phyloP scores from a whole-genome alignment of 371 early-diverging fungal genomes.

The Actinomucor elegans region DNA sequence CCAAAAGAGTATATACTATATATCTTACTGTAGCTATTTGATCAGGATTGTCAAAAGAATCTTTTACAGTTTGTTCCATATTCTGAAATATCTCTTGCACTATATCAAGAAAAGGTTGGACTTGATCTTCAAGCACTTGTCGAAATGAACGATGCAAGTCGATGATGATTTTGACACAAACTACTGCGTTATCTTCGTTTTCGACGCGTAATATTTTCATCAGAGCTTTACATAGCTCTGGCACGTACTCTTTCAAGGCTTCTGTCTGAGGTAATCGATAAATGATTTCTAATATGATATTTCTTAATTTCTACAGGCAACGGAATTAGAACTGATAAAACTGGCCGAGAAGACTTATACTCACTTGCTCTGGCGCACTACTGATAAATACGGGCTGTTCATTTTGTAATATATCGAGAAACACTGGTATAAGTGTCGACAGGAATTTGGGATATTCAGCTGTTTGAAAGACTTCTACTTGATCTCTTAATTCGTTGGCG shows the following conservation, averaged over 20 bases:
- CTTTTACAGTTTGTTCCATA: conserved; percentile 83
- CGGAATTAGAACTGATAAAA: neutral
- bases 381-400: conserved; percentile 80
- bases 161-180: conserved; percentile 90
- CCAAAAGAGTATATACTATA: neutral
- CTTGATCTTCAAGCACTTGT: conserved; percentile 78
- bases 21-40: conserved; percentile 48
- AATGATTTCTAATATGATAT: conserved; percentile 88
- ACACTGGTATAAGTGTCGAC: conserved; percentile 78
- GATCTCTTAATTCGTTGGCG: conserved; percentile 89
- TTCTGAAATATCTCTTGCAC: conserved; percentile 91
- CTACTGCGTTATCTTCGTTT: conserved; percentile 96
- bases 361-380: conserved; percentile 84
- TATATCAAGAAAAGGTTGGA: conserved; percentile 88
- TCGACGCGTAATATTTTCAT: conserved; percentile 84
- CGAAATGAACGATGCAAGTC: conserved; percentile 91
- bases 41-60: conserved; percentile 72
- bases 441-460: conserved; percentile 83
- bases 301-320: conserved; percentile 81
- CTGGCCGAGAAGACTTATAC: neutral
- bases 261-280: conserved; percentile 91
- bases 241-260: conserved; percentile 63
- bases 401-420: conserved; percentile 74
- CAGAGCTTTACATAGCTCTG: conserved; percentile 61
- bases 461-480: conserved; percentile 85